Evolutionary conservation across 768 basidiomycete genomes (phyloP).

Genomic region (Boletus coccyginus): DNA sequence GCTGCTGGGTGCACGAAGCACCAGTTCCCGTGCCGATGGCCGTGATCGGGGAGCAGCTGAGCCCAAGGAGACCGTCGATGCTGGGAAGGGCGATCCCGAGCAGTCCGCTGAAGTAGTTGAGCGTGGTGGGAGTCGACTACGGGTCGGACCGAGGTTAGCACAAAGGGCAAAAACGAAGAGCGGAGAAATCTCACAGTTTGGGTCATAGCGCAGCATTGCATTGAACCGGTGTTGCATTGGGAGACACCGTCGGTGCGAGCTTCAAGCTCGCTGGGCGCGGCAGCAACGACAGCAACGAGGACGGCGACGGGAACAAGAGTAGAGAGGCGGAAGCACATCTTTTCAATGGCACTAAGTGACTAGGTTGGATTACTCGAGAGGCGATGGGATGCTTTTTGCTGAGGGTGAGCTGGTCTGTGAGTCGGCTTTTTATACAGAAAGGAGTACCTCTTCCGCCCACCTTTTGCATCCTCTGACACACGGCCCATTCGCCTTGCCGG

Average conservation of each 20-base stretch:
- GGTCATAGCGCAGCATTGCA: neutral
- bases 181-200: neutral
- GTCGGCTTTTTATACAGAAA: conserved; percentile 10
- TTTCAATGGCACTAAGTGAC: too few relatives aligned
- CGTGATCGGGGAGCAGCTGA: conserved; percentile 5
- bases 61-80: neutral
- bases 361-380: too few relatives aligned
- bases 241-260: too few relatives aligned
- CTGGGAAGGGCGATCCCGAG: neutral
- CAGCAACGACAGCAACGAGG: too few relatives aligned
- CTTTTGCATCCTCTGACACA: neutral
- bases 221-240: too few relatives aligned
- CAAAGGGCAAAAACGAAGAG: too few relatives aligned
- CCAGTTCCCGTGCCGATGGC: neutral
- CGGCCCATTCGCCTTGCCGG: neutral
- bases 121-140: neutral
- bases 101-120: neutral
- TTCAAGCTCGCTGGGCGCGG: too few relatives aligned
- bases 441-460: neutral
- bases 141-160: neutral
- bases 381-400: neutral
- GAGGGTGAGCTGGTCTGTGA: neutral
- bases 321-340: too few relatives aligned
- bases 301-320: too few relatives aligned
- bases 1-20: neutral